Conservation (phyloP, 768 basidiomycete genomes). For the Gymnopilus junonius region DNA sequence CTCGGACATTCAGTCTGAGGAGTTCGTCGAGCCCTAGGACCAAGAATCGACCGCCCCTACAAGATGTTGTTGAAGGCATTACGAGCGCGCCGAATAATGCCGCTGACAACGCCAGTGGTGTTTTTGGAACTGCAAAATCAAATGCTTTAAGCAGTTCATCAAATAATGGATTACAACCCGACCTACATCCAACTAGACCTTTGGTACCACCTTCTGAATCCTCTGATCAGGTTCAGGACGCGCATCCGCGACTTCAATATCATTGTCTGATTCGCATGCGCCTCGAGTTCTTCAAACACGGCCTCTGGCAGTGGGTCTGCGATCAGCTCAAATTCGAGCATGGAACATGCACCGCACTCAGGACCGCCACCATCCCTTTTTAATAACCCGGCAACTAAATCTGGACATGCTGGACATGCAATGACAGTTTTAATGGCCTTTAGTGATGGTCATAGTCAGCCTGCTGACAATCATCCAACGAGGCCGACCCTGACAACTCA, state of each 20-base stretch:
- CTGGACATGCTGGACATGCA: neutral
- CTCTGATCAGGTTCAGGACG: neutral
- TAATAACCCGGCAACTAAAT: neutral
- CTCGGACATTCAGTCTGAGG: conserved; percentile 7
- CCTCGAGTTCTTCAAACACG: neutral
- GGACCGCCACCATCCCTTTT: neutral
- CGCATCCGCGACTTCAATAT: neutral
- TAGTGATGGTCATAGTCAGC: neutral
- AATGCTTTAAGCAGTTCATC: neutral
- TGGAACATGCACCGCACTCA: neutral
- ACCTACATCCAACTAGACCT: neutral
- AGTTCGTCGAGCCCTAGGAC: neutral
- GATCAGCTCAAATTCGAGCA: neutral
- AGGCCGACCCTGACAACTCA: neutral
- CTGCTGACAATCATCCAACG: neutral
- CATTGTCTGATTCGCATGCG: neutral
- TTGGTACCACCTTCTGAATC: neutral
- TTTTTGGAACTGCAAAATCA: neutral
- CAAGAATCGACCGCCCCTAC: neutral
- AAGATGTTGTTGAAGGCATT: neutral
- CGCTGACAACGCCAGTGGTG: neutral
- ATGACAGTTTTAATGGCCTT: neutral
- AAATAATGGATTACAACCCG: neutral
- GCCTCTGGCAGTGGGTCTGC: neutral
- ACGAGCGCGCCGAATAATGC: neutral